Conservation (phyloP, 2,329 filamentous ascomycete species). For the Paramyrothecium sp. region DNA sequence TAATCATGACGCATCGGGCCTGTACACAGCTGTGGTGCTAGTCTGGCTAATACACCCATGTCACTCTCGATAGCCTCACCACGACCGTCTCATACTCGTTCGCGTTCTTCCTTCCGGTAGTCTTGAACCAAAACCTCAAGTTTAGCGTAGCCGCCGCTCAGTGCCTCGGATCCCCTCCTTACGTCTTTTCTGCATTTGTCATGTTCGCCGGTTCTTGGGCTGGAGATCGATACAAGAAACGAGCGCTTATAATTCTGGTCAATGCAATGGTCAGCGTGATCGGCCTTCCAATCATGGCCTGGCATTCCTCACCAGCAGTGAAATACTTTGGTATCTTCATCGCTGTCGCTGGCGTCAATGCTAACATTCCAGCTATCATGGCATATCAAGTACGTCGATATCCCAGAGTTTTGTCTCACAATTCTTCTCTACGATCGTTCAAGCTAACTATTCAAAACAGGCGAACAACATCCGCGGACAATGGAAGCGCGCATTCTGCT, state of each 20-base stretch:
- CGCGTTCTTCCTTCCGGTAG: conserved; percentile 17
- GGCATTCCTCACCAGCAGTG: conserved; percentile 4
- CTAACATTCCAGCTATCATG: conserved; percentile 11
- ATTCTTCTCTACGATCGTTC: too few species aligned
- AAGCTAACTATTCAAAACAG: conserved; percentile 1
- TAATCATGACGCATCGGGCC: too few species aligned
- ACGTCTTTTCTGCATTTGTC: conserved; percentile 16
- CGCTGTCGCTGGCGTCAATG: conserved; percentile 12
- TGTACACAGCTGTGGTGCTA: too few species aligned
- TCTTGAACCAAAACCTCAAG: conserved; percentile 9
- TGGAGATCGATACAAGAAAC: conserved; percentile 16
- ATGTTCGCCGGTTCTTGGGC: conserved; percentile 15
- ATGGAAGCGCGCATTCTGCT: conserved; percentile 19
- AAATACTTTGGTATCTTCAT: conserved; percentile 21
- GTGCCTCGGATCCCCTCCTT: conserved; percentile 20
- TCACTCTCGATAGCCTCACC: conserved; percentile 3
- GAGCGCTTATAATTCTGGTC: conserved; percentile 15
- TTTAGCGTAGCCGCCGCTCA: conserved; percentile 13
- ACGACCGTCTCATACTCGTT: conserved; percentile 14
- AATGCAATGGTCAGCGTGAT: conserved; percentile 10
- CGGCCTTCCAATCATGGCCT: conserved; percentile 13
- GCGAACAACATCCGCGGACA: conserved; percentile 21
- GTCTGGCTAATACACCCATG: conserved; percentile 1
- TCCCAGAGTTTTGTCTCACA: too few species aligned
- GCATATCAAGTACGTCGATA: conserved; percentile 12